These are phyloP conservation scores for Lasiosphaeriaceae sp. DNA, from an alignment of 495 filamentous ascomycete species.

Conservation along the genomic window DNA sequence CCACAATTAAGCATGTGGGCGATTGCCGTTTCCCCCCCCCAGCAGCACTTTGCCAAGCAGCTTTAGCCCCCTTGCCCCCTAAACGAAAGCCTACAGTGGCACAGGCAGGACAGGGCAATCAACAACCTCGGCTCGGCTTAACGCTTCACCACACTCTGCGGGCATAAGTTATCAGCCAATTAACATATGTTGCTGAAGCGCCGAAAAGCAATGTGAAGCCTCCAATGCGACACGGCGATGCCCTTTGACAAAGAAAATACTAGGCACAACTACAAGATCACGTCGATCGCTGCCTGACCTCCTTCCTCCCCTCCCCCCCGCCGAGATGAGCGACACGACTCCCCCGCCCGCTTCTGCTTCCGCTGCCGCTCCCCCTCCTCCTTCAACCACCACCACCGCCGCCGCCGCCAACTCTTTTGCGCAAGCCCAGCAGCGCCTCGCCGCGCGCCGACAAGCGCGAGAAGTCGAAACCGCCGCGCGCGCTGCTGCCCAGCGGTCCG, in stretches of 20 bases:
- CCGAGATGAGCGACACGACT: too few species aligned
- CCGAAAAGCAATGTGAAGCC: neutral
- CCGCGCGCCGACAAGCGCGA: constrained; percentile 69
- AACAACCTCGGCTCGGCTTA: neutral
- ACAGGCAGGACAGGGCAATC: too few species aligned
- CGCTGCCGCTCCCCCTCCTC: too few species aligned
- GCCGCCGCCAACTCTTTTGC: constrained; percentile 69
- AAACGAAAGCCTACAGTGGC: too few species aligned
- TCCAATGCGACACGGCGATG: neutral
- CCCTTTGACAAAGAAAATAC: neutral
- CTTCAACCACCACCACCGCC: constrained; percentile 43
- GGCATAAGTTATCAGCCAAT: neutral
- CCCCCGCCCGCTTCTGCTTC: too few species aligned
- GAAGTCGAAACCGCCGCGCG: constrained; percentile 58
- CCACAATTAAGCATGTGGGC: too few species aligned
- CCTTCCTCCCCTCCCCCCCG: too few species aligned
- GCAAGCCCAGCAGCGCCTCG: constrained; percentile 77
- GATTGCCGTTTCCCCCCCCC: too few species aligned
- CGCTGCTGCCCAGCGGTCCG: constrained; percentile 51
- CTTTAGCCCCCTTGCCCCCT: too few species aligned
- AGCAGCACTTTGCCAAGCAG: too few species aligned
- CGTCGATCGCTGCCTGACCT: too few species aligned
- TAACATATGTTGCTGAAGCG: neutral
- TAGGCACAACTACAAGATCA: neutral
- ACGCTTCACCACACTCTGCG: neutral